Evolutionary conservation across 2,329 filamentous ascomycete genomes (phyloP), one percentile per base, ranked within the genome.

Genomic region (Macroventuria anomochaeta): DNA sequence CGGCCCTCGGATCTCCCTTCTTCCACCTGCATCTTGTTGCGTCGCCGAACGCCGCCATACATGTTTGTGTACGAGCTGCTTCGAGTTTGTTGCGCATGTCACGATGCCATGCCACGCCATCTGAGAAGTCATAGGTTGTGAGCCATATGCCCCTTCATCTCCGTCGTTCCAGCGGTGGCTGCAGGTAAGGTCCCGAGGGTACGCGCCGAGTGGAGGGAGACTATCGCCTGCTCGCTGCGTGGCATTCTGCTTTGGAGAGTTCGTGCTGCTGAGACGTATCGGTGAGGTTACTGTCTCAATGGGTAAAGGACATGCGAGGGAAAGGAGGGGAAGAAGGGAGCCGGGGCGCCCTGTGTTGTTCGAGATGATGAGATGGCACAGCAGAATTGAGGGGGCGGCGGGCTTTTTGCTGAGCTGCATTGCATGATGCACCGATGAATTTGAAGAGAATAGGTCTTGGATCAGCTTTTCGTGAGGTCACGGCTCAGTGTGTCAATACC

Each of bases 101-200:
- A 40, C 20, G 39, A 43, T 38, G 39, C 18, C 11, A 38, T 54
- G n/a, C 29, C 7, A 49, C 44, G 2, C 7, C 18, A 25, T 10
- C 10, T 29, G 5, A 23, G 13, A 25, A 20, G 28, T 18, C 39
- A 43, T 26, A 41, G 40, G 40, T 15, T 32, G 2, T 2, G 7
- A 21, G n/a, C 21, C 34, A 15, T 40, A 54, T 48, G 46, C 51
- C 44, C 51, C 44, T 54, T 49, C 44, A 54, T 54, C 39, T 49
- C 51, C 40, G 17, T 40, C 3, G 33, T 49, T 41, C 44, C 51
- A 54, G 51, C 26, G 20, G 38, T 44, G 12, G 38, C 38, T 44
- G 32, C 38, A 46, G 31, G 13, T 17, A 21, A 13, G 20, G 6
- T 23, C 6, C 26, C 38, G 26, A 43, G 38, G 13, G 23, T 34